phyloP scores from a whole-genome alignment of 768 basidiomycete genomes.

The Pisolithus sp. region DNA sequence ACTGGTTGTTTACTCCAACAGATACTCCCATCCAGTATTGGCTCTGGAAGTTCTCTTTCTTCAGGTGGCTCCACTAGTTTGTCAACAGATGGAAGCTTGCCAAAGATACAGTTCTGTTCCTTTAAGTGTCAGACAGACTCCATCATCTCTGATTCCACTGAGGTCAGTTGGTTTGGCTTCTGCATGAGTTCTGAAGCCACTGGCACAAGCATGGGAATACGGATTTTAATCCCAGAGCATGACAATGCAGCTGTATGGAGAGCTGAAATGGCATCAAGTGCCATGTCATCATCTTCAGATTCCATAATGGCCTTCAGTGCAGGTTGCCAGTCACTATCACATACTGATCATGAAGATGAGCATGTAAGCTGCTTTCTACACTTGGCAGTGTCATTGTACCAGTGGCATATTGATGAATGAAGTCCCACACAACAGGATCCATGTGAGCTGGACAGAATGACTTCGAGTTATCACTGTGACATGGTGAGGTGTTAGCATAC shows the following conservation, averaged over 20 bases:
- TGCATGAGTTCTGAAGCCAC: neutral
- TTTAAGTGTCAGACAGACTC: slow-evolving; percentile 10
- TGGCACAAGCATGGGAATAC: neutral
- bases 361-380: slow-evolving; percentile 6
- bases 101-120: slow-evolving; percentile 8
- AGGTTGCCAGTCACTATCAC: slow-evolving; percentile 1
- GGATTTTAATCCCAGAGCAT: neutral
- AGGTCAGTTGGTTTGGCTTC: neutral
- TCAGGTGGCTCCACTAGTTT: slow-evolving; percentile 12
- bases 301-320: slow-evolving; percentile 7
- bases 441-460: neutral
- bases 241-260: neutral
- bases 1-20: too few relatives aligned
- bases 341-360: slow-evolving; percentile 5
- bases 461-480: neutral
- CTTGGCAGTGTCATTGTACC: slow-evolving; percentile 10
- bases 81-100: slow-evolving; percentile 4
- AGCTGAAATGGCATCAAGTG: slow-evolving; percentile 1
- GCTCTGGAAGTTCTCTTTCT: slow-evolving; percentile 6
- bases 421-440: slow-evolving; percentile 4
- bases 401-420: slow-evolving; percentile 10
- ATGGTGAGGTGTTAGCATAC: neutral
- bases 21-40: neutral
- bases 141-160: slow-evolving; percentile 7
- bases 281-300: slow-evolving; percentile 1